These are phyloP conservation scores for Scheffersomyces stambukii DNA, from an alignment of 1,139 yeast species.

Conservation along the genomic window DNA sequence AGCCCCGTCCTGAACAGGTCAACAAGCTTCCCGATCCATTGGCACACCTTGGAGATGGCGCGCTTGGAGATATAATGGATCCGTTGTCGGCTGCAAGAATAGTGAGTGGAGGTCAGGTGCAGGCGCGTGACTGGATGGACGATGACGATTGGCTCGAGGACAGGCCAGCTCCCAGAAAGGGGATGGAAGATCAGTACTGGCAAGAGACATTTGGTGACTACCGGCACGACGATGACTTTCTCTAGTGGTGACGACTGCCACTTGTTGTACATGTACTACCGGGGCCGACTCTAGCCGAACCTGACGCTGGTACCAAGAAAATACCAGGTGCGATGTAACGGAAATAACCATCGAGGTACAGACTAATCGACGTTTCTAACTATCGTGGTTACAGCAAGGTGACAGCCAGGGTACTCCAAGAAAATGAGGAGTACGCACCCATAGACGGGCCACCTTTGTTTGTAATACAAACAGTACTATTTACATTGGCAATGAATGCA, in stretches of 20 bases:
- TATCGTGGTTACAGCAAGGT: too few species aligned
- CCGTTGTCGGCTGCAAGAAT: constrained; percentile 42
- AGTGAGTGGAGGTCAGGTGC: constrained; percentile 42
- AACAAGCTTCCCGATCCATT: constrained; percentile 42
- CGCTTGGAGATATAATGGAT: constrained; percentile 21
- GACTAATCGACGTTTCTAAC: too few species aligned
- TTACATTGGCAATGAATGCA: too few species aligned
- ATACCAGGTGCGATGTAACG: too few species aligned
- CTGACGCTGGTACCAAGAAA: too few species aligned
- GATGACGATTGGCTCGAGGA: constrained; percentile 22
- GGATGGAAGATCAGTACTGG: constrained; percentile 24
- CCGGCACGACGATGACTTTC: constrained; percentile 36
- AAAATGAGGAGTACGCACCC: too few species aligned
- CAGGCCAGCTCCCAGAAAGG: constrained; percentile 11
- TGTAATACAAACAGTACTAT: too few species aligned
- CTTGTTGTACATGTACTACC: constrained; percentile 5
- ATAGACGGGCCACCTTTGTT: too few species aligned
- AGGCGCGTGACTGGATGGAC: constrained; percentile 33
- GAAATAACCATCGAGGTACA: too few species aligned
- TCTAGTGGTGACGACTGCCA: constrained; percentile 7
- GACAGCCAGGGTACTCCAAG: too few species aligned
- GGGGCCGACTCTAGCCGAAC: constrained; percentile 1
- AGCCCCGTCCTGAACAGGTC: constrained; percentile 8
- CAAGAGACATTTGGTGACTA: constrained; percentile 42
- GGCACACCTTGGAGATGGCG: constrained; percentile 43